Evolutionary conservation across 139 green algal species (phyloP).

Genomic region (Chlamydomonas incerta): DNA sequence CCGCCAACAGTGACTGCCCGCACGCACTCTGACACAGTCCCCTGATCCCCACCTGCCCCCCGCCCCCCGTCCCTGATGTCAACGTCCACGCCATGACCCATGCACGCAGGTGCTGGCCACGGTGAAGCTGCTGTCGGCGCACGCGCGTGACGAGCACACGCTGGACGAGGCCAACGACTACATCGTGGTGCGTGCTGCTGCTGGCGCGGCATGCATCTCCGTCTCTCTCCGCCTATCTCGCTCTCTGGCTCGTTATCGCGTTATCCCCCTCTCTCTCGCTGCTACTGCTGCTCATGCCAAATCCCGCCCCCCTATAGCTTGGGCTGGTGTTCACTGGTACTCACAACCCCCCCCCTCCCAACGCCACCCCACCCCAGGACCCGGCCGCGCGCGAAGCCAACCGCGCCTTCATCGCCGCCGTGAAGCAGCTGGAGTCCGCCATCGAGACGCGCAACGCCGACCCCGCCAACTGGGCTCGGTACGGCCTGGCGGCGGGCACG

Average conservation of each 20-base stretch:
- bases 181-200: conserved; percentile 23
- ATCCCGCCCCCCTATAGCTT: too few species aligned
- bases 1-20: too few species aligned
- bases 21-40: too few species aligned
- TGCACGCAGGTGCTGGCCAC: conserved; percentile 27
- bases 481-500: neutral
- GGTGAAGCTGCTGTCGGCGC: conserved; percentile 44
- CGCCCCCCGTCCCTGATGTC: too few species aligned
- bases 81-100: too few species aligned
- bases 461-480: neutral
- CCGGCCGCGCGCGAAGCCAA: conserved; percentile 20
- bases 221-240: too few species aligned
- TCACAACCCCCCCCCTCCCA: neutral
- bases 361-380: conserved; percentile 35
- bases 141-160: conserved; percentile 41
- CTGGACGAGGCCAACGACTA: conserved; percentile 39
- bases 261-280: too few species aligned
- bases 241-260: too few species aligned
- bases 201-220: too few species aligned
- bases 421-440: conserved; percentile 30
- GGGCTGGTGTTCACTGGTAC: too few species aligned
- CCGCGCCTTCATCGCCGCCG: conserved; percentile 3
- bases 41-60: too few species aligned
- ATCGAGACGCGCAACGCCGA: conserved; percentile 40
- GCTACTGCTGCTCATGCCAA: too few species aligned